Base-by-base conservation (phyloP, 139 green algal species). In the Eudorina sp. region DNA sequence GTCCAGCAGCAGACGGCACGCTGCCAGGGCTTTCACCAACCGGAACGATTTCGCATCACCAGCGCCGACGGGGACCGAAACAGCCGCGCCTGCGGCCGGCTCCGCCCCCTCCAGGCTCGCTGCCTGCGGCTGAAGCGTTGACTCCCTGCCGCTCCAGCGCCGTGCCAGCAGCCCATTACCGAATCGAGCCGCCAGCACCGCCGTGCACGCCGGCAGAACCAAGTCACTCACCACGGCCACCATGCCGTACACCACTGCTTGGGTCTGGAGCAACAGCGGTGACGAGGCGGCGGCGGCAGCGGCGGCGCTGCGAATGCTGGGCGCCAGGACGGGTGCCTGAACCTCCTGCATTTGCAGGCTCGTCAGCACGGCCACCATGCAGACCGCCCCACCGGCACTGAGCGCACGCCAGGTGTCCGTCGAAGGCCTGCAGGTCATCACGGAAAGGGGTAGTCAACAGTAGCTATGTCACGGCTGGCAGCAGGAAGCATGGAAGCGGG, bases 361-460 rank as follows among this genome's bases (percentile, higher is more conserved):
- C 14, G 81, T 78, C 9, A 87, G 81, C 25, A 87, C n/a, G 6
- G 62, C 81, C 5, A 78, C 81, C 81, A 87, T 87, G 64, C 81
- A 87, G 7, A 29, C 81, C 3, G 21, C 46, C 31, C 64, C 81
- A n/a, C 81, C 81, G 21, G 64, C 64, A 4, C 46, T 18, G 5
- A 78, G 45, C 1, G 81, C 62, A 0, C 31, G 6, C 64, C 36
- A 18, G n/a, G 60, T 77, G n/a, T 62, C n/a, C 21, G 31, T 5
- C 25, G 45, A 31, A 0, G 81, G 81, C 45, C 81, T 87, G 60
- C 45, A 8, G 45, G 16, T n/a, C n/a, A n/a, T n/a, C n/a, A n/a
- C n/a, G n/a, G n/a, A n/a, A n/a, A n/a, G n/a, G n/a, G n/a, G n/a
- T n/a, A n/a, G n/a, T n/a, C n/a, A n/a, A n/a, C n/a, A n/a, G n/a